Evolutionary conservation across 352 stramenopile species (phyloP), one percentile per base, ranked within the genome.

Genomic region (Phytophthora ohioensis): DNA sequence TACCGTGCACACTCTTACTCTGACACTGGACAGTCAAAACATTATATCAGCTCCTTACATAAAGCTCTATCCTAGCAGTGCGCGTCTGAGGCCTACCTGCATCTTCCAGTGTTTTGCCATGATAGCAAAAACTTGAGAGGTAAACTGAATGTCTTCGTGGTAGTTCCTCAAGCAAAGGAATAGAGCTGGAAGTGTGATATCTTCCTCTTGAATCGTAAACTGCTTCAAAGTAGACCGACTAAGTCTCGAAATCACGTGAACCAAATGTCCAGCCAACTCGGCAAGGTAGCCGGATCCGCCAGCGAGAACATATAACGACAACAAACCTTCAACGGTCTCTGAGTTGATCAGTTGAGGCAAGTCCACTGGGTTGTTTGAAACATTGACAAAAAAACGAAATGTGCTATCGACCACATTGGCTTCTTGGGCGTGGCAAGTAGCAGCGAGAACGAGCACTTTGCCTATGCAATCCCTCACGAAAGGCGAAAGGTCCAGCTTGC

Each of bases 81-180:
- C 4, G 35, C 4, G 41, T 30, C n/a, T 48, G 13, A 47, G 17
- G n/a, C 12, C 27, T 68, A 84, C 80, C 63, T 78, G 64, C 4
- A 56, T 71, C 21, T 71, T 78, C 75, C 81, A 84, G 51, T 88
- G 76, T 30, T 74, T 87, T 3, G 77, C 80, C 35, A 92, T 46
- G 10, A 93, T 79, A 0, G 75, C 82, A 64, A 88, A 93, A 7
- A 87, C 76, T 59, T 91, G 82, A 2, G 78, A 82, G 13, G 70
- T 58, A 47, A 94, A 88, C 11, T 38, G 49, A 2, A 86, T 15
- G 36, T 91, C 75, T 10, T 80, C 59, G 17, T 72, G 64, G 53
- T 85, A 80, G 38, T 76, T 79, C 30, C 83, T 75, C 27, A 94
- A 69, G 10, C 81, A 92, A n/a, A 92, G 73, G 39, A 91, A 91